Evolutionary conservation across 108 stramenopile genomes (phyloP).

Genomic region (Nitzschia sp.): DNA sequence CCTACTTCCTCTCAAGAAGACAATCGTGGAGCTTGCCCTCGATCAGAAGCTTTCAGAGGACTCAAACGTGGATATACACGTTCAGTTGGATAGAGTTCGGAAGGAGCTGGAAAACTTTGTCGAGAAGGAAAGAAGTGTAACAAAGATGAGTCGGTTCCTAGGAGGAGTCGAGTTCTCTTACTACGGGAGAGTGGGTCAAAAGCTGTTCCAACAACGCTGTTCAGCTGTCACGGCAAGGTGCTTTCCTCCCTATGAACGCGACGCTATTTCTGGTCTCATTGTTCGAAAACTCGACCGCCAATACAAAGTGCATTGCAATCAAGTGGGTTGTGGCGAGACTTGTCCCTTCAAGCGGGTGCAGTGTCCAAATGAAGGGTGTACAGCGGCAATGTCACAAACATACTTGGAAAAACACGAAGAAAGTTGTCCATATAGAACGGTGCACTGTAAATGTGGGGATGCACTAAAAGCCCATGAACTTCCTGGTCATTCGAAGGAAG

Average conservation of each 20-base stretch:
- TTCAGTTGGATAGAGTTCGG: conserved; percentile 25
- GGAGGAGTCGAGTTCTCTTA: conserved; percentile 27
- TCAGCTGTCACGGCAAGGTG: conserved; percentile 13
- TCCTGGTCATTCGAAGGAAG: conserved; percentile 30
- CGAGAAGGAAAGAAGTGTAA: conserved; percentile 20
- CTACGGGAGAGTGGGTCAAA: conserved; percentile 4
- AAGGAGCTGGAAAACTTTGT: conserved; percentile 31
- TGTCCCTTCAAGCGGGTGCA: conserved; percentile 44
- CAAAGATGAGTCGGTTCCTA: conserved; percentile 19
- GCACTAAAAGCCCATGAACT: conserved; percentile 33
- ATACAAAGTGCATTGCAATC: conserved; percentile 52
- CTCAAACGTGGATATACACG: not conserved
- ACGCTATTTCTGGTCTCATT: conserved; percentile 41
- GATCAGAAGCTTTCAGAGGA: conserved; percentile 1
- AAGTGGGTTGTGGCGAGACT: conserved; percentile 32
- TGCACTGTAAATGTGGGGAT: conserved; percentile 50
- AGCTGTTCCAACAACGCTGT: conserved; percentile 21
- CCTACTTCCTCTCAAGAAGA: conserved; percentile 46
- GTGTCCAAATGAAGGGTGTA: conserved; percentile 56
- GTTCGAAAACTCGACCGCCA: conserved; percentile 50
- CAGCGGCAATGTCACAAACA: conserved; percentile 36
- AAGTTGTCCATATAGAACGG: conserved; percentile 43
- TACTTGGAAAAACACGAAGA: conserved; percentile 44
- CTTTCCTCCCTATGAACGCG: conserved; percentile 43
- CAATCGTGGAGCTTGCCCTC: conserved; percentile 33